Base-by-base conservation (phyloP, 495 filamentous ascomycete genomes). In the Daldinia caldariorum region DNA sequence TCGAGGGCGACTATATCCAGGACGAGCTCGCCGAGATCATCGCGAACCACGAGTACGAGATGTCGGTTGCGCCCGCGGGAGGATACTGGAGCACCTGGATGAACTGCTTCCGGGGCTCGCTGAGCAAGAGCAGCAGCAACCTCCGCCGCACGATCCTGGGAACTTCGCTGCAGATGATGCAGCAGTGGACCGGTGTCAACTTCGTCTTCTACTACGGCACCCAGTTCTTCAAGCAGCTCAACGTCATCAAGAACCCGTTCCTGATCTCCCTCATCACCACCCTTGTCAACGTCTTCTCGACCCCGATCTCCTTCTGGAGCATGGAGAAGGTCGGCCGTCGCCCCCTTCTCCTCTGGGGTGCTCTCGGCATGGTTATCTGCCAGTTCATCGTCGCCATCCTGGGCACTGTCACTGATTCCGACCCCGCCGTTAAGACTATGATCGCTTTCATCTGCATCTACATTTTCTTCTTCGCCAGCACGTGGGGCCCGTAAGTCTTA, bases 381-480 rank as follows among this genome's bases (percentile, higher is more conserved):
- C 88, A 90, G 78, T 89, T 88, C 74, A 88, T 95, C 70, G 89
- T 94, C 59, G 93, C 86, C 75, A 92, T 94, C 72, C 80, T 92
- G 56, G 91, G 91, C 73, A 76, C 69, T 3, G 41, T 81, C 18
- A 81, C 80, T 56, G 58, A 80, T 81, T 88, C 90, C 82, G 85
- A 91, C 78, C 74, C 75, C 4, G 85, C 89, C 29, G 88, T 90
- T 73, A 89, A 89, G 69, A 80, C 85, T 7, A 83, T 85, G 74
- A 89, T 93, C 41, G 86, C 91, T 34, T 93, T 93, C 79, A 89
- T 92, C 64, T 89, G 89, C 77, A 89, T 94, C 82, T 94, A 92
- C 85, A 91, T 94, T 78, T 91, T 92, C 80, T 90, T 90, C 82
- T 94, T 93, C 74, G 92, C 92, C 38, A 86, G 83, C 39, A 91